Evolutionary conservation across 2,329 filamentous ascomycete genomes (phyloP), one percentile per base, ranked within the genome.

Genomic region (Epichloe sp.): DNA sequence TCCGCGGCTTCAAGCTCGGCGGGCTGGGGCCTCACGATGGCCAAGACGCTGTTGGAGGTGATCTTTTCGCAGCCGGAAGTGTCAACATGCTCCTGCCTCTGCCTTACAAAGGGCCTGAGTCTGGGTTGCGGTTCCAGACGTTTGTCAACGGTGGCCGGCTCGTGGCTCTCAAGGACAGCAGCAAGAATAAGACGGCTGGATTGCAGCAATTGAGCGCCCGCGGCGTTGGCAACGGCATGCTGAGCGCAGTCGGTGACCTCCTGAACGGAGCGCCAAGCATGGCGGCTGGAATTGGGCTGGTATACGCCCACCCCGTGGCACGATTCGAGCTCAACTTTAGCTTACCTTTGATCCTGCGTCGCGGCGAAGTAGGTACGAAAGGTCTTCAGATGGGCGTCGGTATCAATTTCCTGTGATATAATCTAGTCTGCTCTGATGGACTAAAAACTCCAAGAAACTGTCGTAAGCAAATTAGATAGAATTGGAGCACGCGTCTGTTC

Each of bases 281-380:
- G 36, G 85, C 91, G 2, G 91, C 88, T 1, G 93, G 93, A 26
- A 70, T 96, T 12, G 93, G 93, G 0, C 71, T 98, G 21, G 90
- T 98, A 1, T 98, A 98, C 65, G 93, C 90, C 3, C 91, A 97
- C 62, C 90, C 90, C 0, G 85, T 91, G 19, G 93, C 93, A 11
- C 75, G 93, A 51, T 96, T 98, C 57, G 93, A 98, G 72, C 74
- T 98, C 58, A 98, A 98, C 69, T 95, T 98, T 65, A 89, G 86
- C 60, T 67, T 98, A 58, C 93, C 93, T 1, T 66, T 98, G 53
- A 83, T 91, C 17, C 67, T 88, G 61, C 78, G 93, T 53, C 83
- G 78, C 56, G 89, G 88, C 37, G 93, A 98, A 69, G 84, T 93
- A 59, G 84, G 82, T 15, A 80, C 91, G 51, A 98, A 98, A 71